Conservation (phyloP, 805 yeast genomes). For the Barnettozyma wickerhamii region DNA sequence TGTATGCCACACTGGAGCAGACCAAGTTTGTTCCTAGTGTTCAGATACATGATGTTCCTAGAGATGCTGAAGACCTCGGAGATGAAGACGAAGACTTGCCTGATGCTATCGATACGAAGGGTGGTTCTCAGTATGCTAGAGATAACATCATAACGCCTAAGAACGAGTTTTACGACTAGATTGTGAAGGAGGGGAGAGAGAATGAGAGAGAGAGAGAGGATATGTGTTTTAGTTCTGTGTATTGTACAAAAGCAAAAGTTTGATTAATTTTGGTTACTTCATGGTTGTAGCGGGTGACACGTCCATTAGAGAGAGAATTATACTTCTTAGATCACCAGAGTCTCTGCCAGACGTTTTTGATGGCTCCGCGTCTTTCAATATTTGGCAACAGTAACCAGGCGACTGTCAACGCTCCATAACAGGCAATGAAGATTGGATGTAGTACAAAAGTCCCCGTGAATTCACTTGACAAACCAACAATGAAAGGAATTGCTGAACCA, state of each 20-base stretch:
- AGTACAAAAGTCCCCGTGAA: constrained; percentile 43
- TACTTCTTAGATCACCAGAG: constrained; percentile 24
- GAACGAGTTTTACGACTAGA: constrained; percentile 60
- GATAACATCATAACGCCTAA: constrained; percentile 68
- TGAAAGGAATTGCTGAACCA: constrained; percentile 51
- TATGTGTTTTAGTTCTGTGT: too few species aligned
- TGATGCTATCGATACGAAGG: constrained; percentile 82
- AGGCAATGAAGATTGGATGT: constrained; percentile 41
- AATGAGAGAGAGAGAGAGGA: too few species aligned
- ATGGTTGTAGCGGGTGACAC: too few species aligned
- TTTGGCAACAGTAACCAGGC: constrained; percentile 43
- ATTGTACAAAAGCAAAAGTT: too few species aligned
- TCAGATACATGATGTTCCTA: constrained; percentile 87
- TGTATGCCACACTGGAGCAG: constrained; percentile 53
- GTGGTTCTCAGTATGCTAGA: constrained; percentile 83
- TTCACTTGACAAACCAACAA: constrained; percentile 46
- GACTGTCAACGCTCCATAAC: constrained; percentile 31
- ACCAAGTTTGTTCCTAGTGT: constrained; percentile 89
- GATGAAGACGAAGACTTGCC: constrained; percentile 49
- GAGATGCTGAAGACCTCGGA: constrained; percentile 34
- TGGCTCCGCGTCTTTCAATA: constrained; percentile 30
- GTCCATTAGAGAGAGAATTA: not conserved
- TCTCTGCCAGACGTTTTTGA: constrained; percentile 19
- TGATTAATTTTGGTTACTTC: too few species aligned
- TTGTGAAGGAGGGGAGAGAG: too few species aligned